Base-by-base conservation (phyloP, 2,329 filamentous ascomycete genomes). In the Sclerotinia nivalis region DNA sequence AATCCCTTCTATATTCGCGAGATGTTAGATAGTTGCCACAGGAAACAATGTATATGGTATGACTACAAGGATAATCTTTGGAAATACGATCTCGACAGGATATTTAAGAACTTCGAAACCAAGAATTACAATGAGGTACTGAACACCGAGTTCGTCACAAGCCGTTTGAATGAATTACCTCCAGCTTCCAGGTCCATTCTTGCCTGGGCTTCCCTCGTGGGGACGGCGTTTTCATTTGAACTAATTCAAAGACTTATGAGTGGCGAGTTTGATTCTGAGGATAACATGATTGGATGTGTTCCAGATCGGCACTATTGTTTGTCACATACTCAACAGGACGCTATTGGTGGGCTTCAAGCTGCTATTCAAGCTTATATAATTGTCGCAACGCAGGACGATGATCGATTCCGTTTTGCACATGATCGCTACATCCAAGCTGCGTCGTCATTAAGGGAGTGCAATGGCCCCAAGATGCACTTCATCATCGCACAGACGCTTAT, bases 1-100 rank as follows among this genome's bases (percentile, higher is more conserved):
- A 97, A 97, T 72, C 91, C 69, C 13, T 97, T 97, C 76, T 96
- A 96, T 76, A 91, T 97, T 79, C 87, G 93, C 69, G 93, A 97
- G 80, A 96, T 97, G 86, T 86, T 97, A 6, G 92, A 92, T 76
- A 90, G 91, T 4, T 96, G 93, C 78, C 90, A 97, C 78, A 88
- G 92, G 54, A 96, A 93, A 77, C 90, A 90, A 74, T 97, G 92
- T 78, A 91, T 97, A 64, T 97, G 90, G 87, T 97, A 97, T 79
- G 93, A 93, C 72, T 97, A 96, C 84, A 89, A 89, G 74, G 88
- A 91, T 73, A 92, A 89, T 60, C 85, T 87, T 59, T 98, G 95
- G 95, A 86, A 91, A 58, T 97, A 90, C 78, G 91, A 96, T 76
- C 82, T 97, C 15, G 93, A 97, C 79, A 88, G 87, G 73, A 88